Base-by-base conservation (phyloP, 805 yeast genomes). In the Barnettozyma californica region DNA sequence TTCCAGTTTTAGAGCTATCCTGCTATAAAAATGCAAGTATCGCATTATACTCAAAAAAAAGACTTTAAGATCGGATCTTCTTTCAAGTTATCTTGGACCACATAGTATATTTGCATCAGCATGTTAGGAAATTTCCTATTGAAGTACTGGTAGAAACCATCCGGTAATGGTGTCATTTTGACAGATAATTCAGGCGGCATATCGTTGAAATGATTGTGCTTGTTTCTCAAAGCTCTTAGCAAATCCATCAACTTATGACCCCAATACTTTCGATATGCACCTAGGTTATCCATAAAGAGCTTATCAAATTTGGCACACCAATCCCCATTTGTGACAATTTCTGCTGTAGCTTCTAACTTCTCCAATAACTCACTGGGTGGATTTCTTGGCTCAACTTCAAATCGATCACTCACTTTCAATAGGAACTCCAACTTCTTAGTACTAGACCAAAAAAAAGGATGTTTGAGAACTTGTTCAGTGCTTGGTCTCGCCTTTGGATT, bases 151-250 rank as follows among this genome's bases (percentile, higher is more conserved):
- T 88, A 86, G 62, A 87, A 94, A 0, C 95, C 97, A 44, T 80
- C 80, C 0, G 97, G 97, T 25, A 89, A 67, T 0, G 92, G 84
- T 18, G 88, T 84, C 79, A 94, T 84, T 44, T 78, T 73, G 14
- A 61, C 63, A 45, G 79, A 81, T 49, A 94, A 72, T 13, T 71
- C 77, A 9, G 68, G 74, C 1, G 97, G 96, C 61, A 91, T 68
- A 64, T 94, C 99, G 67, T 89, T 89, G 65, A 77, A 92, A 65
- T 94, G 99, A 65, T 94, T 98, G 60, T 88, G 84, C 65, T 94
- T 94, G 69, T 94, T 94, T 58, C 99, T 75, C 56, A 94, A 66
- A 0, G 97, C 97, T 50, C 99, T 73, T 50, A 94, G 67, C 45
- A 94, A 68, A 64, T 94, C 99, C 82, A 90, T 80, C 41, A 94